phyloP scores from a whole-genome alignment of 2,329 filamentous ascomycete species.

The Ceratocystis variospora region DNA sequence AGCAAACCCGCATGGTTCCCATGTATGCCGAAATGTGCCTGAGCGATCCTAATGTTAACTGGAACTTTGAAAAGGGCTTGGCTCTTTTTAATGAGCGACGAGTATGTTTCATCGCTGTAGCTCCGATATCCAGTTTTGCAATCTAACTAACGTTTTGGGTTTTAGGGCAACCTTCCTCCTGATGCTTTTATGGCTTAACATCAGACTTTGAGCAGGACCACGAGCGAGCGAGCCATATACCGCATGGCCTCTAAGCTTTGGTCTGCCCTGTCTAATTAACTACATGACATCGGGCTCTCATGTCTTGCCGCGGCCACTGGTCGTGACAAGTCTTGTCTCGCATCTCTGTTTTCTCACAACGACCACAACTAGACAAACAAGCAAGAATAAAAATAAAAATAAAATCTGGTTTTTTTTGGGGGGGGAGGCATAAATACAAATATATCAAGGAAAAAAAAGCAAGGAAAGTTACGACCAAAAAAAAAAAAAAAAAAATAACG shows the following conservation, averaged over 20 bases:
- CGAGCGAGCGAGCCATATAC: too few species aligned
- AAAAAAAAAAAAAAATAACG: neutral
- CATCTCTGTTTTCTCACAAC: too few species aligned
- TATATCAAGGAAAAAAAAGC: neutral
- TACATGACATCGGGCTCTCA: too few species aligned
- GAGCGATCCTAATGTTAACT: conserved; percentile 48
- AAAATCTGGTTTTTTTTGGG: too few species aligned
- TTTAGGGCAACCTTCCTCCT: conserved; percentile 15
- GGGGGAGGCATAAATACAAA: neutral
- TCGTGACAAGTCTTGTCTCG: too few species aligned
- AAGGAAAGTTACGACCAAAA: neutral
- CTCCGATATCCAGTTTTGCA: neutral
- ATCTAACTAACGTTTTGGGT: neutral
- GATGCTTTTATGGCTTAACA: conserved; percentile 18
- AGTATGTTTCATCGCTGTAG: conserved; percentile 31
- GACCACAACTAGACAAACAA: too few species aligned
- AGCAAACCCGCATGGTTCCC: conserved; percentile 65
- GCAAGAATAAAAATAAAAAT: too few species aligned
- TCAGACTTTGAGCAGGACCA: neutral
- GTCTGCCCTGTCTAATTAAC: too few species aligned
- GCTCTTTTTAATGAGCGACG: conserved; percentile 62
- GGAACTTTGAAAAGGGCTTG: conserved; percentile 66
- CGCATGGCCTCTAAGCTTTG: too few species aligned
- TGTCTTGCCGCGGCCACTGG: too few species aligned
- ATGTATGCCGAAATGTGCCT: conserved; percentile 73